Percentiles rank a stretch among this genome's conserved stretches.
These are phyloP conservation scores for Penicillium brevicompactum DNA, from an alignment of 2,329 filamentous ascomycete genomes.

Conservation along the genomic window DNA sequence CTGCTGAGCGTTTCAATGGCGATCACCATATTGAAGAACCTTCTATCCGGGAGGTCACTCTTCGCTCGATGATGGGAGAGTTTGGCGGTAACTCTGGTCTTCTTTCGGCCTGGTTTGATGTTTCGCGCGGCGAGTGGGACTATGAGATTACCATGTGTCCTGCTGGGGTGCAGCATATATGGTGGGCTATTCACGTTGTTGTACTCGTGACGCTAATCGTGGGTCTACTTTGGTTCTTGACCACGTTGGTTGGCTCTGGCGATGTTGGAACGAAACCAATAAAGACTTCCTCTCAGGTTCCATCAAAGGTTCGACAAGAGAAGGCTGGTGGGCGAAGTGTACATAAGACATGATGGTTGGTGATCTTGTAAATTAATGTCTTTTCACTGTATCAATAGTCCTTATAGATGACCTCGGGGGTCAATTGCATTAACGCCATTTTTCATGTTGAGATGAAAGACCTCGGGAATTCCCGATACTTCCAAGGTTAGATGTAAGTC, in stretches of 20 bases:
- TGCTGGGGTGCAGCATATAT: conserved; percentile 84
- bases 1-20: conserved; percentile 33
- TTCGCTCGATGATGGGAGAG: conserved; percentile 97
- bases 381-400: background rate
- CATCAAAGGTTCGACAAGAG: background rate
- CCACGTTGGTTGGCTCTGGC: background rate
- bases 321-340: background rate
- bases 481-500: too few relatives aligned
- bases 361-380: background rate
- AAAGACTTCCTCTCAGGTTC: too few relatives aligned
- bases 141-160: conserved; percentile 79
- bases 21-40: conserved; percentile 14
- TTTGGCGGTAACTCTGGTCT: conserved; percentile 91
- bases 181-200: conserved; percentile 86
- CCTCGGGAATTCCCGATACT: too few relatives aligned
- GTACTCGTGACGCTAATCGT: conserved; percentile 56
- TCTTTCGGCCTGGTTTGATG: conserved; percentile 86
- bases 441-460: too few relatives aligned
- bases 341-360: background rate
- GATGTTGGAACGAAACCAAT: background rate
- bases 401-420: background rate
- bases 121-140: conserved; percentile 67
- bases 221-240: conserved; percentile 24
- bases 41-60: conserved; percentile 80
- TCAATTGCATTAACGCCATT: background rate